A percentile compares a stretch with the other conserved stretches of the same genome.
Conservation (phyloP, 768 basidiomycete genomes). For the Pilatotrama ljubarskyi region DNA sequence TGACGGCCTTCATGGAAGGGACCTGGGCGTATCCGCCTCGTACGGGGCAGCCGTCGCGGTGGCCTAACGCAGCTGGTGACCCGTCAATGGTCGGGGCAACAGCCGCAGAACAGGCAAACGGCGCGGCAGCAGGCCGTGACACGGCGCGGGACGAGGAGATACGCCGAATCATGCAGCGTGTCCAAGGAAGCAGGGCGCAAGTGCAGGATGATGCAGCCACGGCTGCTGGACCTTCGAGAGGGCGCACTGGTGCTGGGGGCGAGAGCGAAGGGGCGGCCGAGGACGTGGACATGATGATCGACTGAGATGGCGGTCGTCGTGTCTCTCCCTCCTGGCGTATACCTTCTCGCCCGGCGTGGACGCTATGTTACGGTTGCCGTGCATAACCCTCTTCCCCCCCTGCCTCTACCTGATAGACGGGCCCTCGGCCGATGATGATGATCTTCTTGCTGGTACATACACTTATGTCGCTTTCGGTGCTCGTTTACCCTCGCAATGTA, state of each 20-base stretch:
- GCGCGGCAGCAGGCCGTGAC: not conserved
- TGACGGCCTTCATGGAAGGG: slow-evolving; percentile 7
- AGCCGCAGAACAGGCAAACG: not conserved
- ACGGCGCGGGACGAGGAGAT: not conserved
- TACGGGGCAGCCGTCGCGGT: too few relatives aligned
- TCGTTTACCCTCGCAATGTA: slow-evolving; percentile 10
- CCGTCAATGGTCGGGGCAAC: too few relatives aligned
- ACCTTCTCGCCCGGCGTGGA: not conserved
- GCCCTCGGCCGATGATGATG: not conserved
- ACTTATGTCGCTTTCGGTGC: not conserved
- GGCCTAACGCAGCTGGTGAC: not conserved
- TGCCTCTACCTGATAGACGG: not conserved
- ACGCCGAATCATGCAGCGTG: not conserved
- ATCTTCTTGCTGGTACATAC: not conserved
- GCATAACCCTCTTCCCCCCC: too few relatives aligned
- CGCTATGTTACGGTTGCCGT: not conserved
- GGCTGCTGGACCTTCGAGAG: not conserved
- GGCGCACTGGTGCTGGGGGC: not conserved
- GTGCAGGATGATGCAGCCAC: not conserved
- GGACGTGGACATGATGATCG: slow-evolving; percentile 18
- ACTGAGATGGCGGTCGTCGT: not conserved
- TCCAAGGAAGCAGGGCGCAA: not conserved
- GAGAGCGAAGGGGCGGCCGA: not conserved
- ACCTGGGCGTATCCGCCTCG: not conserved
- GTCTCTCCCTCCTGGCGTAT: not conserved